A percentile compares a stretch with the other conserved stretches of the same genome.
Conservation (phyloP, 2,329 filamentous ascomycete genomes). For the Ophiosphaerella korrae region DNA sequence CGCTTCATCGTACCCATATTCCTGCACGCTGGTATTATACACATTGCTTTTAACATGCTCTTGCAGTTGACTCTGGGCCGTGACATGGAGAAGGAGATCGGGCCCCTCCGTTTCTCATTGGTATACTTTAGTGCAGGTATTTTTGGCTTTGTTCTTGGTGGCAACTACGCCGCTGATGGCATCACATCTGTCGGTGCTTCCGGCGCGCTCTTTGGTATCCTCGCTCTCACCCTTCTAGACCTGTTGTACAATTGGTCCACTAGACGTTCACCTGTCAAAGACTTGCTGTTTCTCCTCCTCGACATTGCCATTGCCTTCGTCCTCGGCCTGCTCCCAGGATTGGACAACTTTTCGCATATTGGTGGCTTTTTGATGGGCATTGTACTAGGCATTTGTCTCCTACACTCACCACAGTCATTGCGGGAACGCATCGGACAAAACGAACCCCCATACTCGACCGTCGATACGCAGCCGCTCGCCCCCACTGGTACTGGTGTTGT, state of each 20-base stretch:
- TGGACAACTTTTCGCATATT: conserved; percentile 98
- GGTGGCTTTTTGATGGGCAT: conserved; percentile 94
- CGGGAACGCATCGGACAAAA: conserved; percentile 74
- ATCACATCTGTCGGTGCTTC: conserved; percentile 86
- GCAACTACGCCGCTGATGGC: conserved; percentile 84
- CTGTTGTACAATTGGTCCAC: conserved; percentile 91
- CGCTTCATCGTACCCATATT: conserved; percentile 97
- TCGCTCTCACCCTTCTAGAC: conserved; percentile 86
- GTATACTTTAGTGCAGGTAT: conserved; percentile 92
- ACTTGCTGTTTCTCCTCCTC: conserved; percentile 83
- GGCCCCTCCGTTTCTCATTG: conserved; percentile 82
- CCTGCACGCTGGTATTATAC: conserved; percentile 88
- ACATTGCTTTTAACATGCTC: conserved; percentile 94
- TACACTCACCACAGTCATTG: conserved; percentile 85
- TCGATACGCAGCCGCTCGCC: conserved; percentile 46
- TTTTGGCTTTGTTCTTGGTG: conserved; percentile 93
- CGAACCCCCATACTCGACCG: conserved; percentile 71
- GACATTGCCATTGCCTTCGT: conserved; percentile 91
- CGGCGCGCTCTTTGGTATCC: conserved; percentile 86
- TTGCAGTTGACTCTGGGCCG: conserved; percentile 87
- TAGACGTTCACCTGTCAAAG: conserved; percentile 75
- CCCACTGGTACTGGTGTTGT: conserved; percentile 14
- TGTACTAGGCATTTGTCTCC: conserved; percentile 80
- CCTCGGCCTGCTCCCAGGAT: conserved; percentile 83
- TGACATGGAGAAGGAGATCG: conserved; percentile 92